Percentiles rank a stretch among this genome's conserved stretches.
These are phyloP conservation scores for Collybia sordida DNA, from an alignment of 768 basidiomycete genomes.

Conservation along the genomic window DNA sequence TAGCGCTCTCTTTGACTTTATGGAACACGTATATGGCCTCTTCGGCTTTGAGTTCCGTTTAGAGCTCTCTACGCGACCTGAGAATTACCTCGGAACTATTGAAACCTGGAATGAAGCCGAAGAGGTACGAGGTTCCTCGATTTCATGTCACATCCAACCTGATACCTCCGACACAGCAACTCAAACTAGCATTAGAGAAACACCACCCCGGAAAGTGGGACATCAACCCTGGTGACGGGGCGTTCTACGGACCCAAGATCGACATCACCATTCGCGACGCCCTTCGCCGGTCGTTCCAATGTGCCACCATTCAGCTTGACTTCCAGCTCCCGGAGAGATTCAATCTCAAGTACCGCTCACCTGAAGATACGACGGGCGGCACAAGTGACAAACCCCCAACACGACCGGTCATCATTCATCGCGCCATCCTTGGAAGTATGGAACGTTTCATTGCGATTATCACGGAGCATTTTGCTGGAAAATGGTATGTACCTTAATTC, in stretches of 20 bases:
- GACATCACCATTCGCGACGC: constrained; percentile 97
- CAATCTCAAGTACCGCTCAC: constrained; percentile 87
- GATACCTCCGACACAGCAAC: constrained; percentile 54
- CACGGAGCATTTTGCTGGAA: constrained; percentile 96
- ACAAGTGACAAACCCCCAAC: constrained; percentile 49
- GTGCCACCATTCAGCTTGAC: constrained; percentile 98
- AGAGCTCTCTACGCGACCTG: constrained; percentile 93
- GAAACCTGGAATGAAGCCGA: constrained; percentile 93
- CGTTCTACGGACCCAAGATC: constrained; percentile 99
- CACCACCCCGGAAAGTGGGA: constrained; percentile 89
- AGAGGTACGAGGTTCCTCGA: constrained; percentile 43
- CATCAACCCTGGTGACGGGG: constrained; percentile 93
- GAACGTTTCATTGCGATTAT: constrained; percentile 97
- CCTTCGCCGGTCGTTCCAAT: constrained; percentile 91
- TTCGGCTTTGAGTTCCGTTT: constrained; percentile 96
- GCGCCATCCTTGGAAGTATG: constrained; percentile 90
- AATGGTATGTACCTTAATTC: constrained; percentile 66
- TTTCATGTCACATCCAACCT: constrained; percentile 7
- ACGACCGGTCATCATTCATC: constrained; percentile 96
- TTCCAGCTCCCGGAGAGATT: constrained; percentile 98
- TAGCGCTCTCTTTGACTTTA: constrained; percentile 86
- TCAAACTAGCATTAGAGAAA: constrained; percentile 79
- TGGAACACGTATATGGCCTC: constrained; percentile 88
- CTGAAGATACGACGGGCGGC: constrained; percentile 60
- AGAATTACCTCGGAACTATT: constrained; percentile 87